Base-by-base conservation (phyloP, 371 early-diverging fungal species). In the Syncephalastrum racemosum region DNA sequence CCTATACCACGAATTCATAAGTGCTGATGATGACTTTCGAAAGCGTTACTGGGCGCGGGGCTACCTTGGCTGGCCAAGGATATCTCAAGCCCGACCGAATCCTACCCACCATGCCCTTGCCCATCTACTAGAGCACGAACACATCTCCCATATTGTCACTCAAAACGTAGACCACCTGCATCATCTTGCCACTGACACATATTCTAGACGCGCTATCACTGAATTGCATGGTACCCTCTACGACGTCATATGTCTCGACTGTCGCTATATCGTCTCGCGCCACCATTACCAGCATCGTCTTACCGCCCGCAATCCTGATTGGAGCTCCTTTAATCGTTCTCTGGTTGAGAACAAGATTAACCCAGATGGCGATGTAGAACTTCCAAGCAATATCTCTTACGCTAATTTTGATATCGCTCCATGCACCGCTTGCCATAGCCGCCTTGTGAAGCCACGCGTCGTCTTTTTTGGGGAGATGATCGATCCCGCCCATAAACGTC, bases 141-240 rank as follows among this genome's bases (percentile, higher is more conserved):
- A 71, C 53, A 50, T 87, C 36, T 44, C 62, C 3, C 69, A 80
- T 16, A 56, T 95, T 14, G 83, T 95, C 25, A 95, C 97, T 4
- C 97, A 97, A 68, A 97, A 97, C 64, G 97, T 97, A 20, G 97
- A 95, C 56, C 79, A 88, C 0, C 66, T 95, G 56, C 93, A 95
- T 54, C 65, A 77, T 22, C 68, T 70, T 44, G 88, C 87, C 3
- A 84, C 84, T 23, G 62, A 66, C 58, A 18, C 31, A 24, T 6
- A 31, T 41, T 31, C 12, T 10, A 31, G 10, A 8, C 56, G 62
- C 2, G 59, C 70, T 31, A 74, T 90, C 4, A 50, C 89, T n/a
- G 96, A 96, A 64, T 68, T 96, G 6, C 97, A 96, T 58, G 97
- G 97, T 4, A 82, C 90, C 6, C 72, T 96, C 42, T 74, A 80